A percentile compares a stretch with the other conserved stretches of the same genome.
Evolutionary conservation across 176 grass and related monocot genomes (phyloP).

Genomic region (Juncus inflexus): DNA sequence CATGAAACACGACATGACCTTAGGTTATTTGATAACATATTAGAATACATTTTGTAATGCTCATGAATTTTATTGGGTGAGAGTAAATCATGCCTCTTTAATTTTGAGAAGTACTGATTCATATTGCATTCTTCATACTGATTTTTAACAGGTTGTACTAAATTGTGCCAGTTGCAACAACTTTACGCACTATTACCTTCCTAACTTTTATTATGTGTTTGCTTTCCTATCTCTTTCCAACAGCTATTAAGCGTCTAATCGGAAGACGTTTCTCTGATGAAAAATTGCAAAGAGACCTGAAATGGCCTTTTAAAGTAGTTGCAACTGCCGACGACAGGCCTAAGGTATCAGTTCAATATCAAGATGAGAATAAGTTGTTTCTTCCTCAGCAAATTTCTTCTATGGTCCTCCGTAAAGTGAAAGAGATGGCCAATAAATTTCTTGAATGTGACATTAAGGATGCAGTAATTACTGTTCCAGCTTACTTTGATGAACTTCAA

Average conservation of each 20-base stretch:
- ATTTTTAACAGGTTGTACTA: too few species aligned
- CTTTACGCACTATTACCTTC: too few species aligned
- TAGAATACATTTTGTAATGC: too few species aligned
- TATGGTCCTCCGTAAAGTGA: conserved; percentile 89
- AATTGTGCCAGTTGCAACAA: too few species aligned
- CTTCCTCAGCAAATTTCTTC: conserved; percentile 79
- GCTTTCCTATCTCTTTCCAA: not conserved
- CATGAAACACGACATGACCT: too few species aligned
- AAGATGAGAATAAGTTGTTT: conserved; percentile 77
- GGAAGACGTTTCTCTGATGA: conserved; percentile 67
- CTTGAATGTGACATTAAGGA: conserved; percentile 53
- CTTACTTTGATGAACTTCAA: conserved; percentile 89
- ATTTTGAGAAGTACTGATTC: too few species aligned
- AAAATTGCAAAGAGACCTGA: conserved; percentile 72
- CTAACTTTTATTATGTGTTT: too few species aligned
- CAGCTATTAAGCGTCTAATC: conserved; percentile 82
- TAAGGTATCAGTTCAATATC: conserved; percentile 66
- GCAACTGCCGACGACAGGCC: conserved; percentile 59
- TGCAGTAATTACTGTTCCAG: conserved; percentile 73
- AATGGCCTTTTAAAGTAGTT: conserved; percentile 90
- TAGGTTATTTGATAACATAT: too few species aligned
- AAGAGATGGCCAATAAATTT: conserved; percentile 60
- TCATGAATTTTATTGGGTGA: too few species aligned
- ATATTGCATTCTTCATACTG: too few species aligned
- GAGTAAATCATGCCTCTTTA: too few species aligned